phyloP scores from a whole-genome alignment of 345 rosid species.

The Euphorbia tirucalli region DNA sequence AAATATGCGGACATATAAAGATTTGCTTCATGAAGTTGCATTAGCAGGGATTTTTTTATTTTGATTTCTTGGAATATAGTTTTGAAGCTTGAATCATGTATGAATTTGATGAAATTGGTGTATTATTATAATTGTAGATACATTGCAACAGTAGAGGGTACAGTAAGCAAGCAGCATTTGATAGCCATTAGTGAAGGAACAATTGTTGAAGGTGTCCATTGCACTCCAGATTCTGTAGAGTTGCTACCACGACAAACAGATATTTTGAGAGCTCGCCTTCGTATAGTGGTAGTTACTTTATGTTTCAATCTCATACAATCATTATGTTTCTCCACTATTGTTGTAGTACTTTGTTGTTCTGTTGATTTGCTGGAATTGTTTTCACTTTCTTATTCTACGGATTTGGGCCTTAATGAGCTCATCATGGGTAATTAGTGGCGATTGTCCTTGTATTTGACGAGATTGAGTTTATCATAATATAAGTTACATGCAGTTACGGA shows the following conservation, averaged over 20 bases:
- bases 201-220: conserved; percentile 65
- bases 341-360: not conserved
- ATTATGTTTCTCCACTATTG: not conserved
- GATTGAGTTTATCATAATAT: not conserved
- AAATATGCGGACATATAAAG: not conserved
- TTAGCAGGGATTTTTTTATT: not conserved
- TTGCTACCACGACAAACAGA: conserved; percentile 74
- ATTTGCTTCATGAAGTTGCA: not conserved
- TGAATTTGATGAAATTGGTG: not conserved
- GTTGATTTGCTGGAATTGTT: not conserved
- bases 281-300: conserved; percentile 65
- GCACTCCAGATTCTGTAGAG: conserved; percentile 90
- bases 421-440: not conserved
- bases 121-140: conserved; percentile 47
- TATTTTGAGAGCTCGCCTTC: conserved; percentile 62
- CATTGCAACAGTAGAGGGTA: conserved; percentile 70
- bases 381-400: not conserved
- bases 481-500: not conserved
- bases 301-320: not conserved
- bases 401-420: not conserved
- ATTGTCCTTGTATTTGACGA: not conserved
- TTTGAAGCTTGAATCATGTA: not conserved
- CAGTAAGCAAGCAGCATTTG: conserved; percentile 61
- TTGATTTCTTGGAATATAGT: not conserved
- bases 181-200: conserved; percentile 71